Conservation (phyloP, 441 rosid genomes). For the Jatropha podagrica region DNA sequence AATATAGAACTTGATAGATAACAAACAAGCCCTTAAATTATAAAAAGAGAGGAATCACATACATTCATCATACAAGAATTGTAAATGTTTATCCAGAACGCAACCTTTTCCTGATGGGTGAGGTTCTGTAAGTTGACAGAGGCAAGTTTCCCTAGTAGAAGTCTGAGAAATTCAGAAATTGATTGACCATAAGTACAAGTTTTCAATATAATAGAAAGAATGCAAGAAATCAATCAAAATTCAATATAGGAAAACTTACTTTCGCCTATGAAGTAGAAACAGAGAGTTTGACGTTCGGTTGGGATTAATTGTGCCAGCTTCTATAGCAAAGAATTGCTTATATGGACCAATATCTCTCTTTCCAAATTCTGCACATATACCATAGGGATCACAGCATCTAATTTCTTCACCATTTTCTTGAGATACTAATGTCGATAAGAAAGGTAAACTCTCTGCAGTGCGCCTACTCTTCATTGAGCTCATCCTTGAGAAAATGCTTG, state of each 20-base stretch:
- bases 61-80: slow-evolving; percentile 91
- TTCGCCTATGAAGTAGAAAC: slow-evolving; percentile 59
- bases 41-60: slow-evolving; percentile 21
- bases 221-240: slow-evolving; percentile 3
- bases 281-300: slow-evolving; percentile 48
- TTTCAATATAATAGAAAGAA: slow-evolving; percentile 2
- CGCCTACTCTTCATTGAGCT: slow-evolving; percentile 42
- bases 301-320: slow-evolving; percentile 45
- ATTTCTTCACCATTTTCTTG: slow-evolving; percentile 34
- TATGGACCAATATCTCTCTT: slow-evolving; percentile 70
- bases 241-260: slow-evolving; percentile 38
- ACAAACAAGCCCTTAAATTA: background rate
- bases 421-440: slow-evolving; percentile 27
- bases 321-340: slow-evolving; percentile 49
- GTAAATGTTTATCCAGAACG: slow-evolving; percentile 89
- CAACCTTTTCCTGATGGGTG: slow-evolving; percentile 84
- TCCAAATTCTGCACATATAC: slow-evolving; percentile 43
- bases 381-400: slow-evolving; percentile 53
- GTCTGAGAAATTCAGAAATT: slow-evolving; percentile 38
- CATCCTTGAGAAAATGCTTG: slow-evolving; percentile 61
- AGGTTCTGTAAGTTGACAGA: slow-evolving; percentile 53
- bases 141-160: slow-evolving; percentile 56
- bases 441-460: slow-evolving; percentile 34
- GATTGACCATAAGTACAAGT: slow-evolving; percentile 2
- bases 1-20: background rate